These are phyloP conservation scores for Xerocomellus intermedius DNA, from an alignment of 768 basidiomycete species.

Conservation along the genomic window DNA sequence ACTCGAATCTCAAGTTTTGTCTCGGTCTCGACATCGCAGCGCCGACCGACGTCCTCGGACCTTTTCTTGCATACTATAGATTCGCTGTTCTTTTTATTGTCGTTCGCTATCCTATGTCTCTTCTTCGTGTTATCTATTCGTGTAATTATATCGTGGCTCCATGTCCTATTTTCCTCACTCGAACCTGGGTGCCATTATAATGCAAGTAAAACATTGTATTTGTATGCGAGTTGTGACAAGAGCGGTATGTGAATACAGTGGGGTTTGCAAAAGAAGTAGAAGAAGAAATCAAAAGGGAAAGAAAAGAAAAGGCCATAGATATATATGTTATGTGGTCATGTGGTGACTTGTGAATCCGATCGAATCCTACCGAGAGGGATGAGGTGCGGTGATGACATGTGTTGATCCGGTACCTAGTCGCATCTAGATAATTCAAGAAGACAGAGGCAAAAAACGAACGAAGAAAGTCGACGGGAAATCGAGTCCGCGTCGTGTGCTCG, in stretches of 20 bases:
- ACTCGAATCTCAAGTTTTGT: too few relatives aligned
- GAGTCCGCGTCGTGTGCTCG: neutral
- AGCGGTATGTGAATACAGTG: constrained; percentile 18
- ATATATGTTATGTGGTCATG: neutral
- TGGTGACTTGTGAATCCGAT: too few relatives aligned
- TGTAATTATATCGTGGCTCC: constrained; percentile 22
- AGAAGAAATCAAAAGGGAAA: neutral
- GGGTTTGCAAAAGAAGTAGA: neutral
- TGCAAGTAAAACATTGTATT: neutral
- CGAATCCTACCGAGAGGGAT: too few relatives aligned
- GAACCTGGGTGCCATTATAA: neutral
- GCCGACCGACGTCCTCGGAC: neutral
- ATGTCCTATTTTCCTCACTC: too few relatives aligned
- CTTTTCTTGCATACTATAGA: neutral
- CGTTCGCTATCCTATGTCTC: constrained; percentile 9
- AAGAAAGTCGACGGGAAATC: neutral
- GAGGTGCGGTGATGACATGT: too few relatives aligned
- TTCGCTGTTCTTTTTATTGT: neutral
- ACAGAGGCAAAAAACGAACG: neutral
- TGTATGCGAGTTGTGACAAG: constrained; percentile 3
- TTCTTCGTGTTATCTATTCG: constrained; percentile 24
- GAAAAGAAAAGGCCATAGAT: neutral
- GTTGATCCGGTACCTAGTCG: constrained; percentile 4
- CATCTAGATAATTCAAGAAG: constrained; percentile 24
- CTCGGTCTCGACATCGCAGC: neutral